Base-by-base conservation (phyloP, 2,329 filamentous ascomycete genomes). In the Botrytis pseudocinerea region DNA sequence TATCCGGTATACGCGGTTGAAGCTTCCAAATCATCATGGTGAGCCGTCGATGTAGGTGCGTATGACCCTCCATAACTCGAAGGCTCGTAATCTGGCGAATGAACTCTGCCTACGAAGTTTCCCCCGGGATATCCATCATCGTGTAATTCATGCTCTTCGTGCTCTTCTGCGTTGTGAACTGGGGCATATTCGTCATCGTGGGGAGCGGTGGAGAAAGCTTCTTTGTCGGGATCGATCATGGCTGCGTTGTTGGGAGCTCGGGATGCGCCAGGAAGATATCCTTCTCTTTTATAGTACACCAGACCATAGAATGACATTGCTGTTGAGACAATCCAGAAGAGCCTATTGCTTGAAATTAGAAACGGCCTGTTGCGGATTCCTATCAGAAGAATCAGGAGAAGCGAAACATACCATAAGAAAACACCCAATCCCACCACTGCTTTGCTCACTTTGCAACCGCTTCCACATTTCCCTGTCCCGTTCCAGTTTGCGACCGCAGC, bases 221-320 rank as follows among this genome's bases (percentile, higher is more conserved):
- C 89, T 83, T 91, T 91, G 81, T 92, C 89, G 0, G 90, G 90
- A 80, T 91, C 90, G 77, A 91, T 91, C 82, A 88, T 78, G 80
- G 83, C 76, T 2, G 80, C 78, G 70, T 80, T 81, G 46, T 74
- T 76, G 1, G 79, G 79, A 20, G 76, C 78, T 69, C 78, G 73
- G 9, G 77, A 78, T 25, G 76, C 76, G 25, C 89, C 89, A 2
- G 90, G 90, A 25, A 91, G 85, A 72, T 82, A 85, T 78, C 88
- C 87, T 82, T 91, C 87, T 79, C 87, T 86, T 78, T 87, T 86
- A 83, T 87, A 90, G 83, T 90, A 90, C 75, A 87, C 84, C 75
- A 90, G 82, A 42, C 88, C 88, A 82, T 87, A 90, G 73, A 87
- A 83, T 78, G 88, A 90, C 73, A 91, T 79, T 71, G 88, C 83